These are phyloP conservation scores for Neofusicoccum parvum DNA, from an alignment of 2,329 filamentous ascomycete species.

Conservation along the genomic window DNA sequence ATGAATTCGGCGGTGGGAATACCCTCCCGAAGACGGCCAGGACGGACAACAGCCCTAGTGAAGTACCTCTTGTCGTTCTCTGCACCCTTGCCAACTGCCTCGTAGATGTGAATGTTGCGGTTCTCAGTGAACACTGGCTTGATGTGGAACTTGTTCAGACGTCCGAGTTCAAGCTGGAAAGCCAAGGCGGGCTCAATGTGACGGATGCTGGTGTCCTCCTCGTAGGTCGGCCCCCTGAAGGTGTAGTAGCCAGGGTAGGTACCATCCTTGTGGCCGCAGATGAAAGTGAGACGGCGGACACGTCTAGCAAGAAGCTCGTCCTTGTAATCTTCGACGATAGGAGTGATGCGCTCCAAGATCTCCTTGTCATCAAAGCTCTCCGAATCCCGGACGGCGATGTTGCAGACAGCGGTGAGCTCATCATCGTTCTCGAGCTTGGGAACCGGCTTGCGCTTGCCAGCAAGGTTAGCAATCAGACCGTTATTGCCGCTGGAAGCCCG, in stretches of 20 bases:
- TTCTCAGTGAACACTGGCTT: constrained; percentile 99
- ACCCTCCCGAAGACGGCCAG: constrained; percentile 91
- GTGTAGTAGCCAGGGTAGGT: constrained; percentile 97
- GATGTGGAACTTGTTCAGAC: constrained; percentile 95
- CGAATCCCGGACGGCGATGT: constrained; percentile 86
- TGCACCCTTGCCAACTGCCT: constrained; percentile 90
- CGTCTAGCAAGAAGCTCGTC: constrained; percentile 78
- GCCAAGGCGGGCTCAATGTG: constrained; percentile 95
- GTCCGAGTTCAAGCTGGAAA: constrained; percentile 95
- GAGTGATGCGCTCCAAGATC: constrained; percentile 72
- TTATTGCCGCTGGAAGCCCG: constrained; percentile 52
- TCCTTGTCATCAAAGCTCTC: constrained; percentile 83
- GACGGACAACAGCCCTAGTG: constrained; percentile 90
- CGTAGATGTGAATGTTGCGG: constrained; percentile 98
- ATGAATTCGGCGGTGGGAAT: constrained; percentile 99
- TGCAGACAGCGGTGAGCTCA: constrained; percentile 88
- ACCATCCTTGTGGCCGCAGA: constrained; percentile 91
- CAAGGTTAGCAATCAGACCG: constrained; percentile 71
- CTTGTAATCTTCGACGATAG: constrained; percentile 78
- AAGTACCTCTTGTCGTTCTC: constrained; percentile 99
- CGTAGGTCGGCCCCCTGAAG: constrained; percentile 88
- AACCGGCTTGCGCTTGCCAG: constrained; percentile 66
- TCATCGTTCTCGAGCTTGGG: constrained; percentile 62
- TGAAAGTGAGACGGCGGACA: constrained; percentile 90
- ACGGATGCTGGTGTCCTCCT: constrained; percentile 92